Percentiles rank a stretch among this genome's conserved stretches.
phyloP scores from a whole-genome alignment of 2,329 filamentous ascomycete species.

The Parasarocladium wereldwijsianum region DNA sequence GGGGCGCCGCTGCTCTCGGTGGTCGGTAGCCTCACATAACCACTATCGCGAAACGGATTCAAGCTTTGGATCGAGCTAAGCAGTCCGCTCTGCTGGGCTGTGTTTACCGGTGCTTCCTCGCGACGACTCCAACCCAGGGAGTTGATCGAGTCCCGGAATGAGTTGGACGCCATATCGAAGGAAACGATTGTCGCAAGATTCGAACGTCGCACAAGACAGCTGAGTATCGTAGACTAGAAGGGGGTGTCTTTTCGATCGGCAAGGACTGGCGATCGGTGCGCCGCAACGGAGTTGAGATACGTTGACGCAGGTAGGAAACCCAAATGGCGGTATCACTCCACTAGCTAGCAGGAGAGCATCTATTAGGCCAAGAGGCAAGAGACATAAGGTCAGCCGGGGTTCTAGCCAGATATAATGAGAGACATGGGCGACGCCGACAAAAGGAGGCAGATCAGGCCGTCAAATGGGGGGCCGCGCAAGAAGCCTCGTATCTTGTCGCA shows the following conservation, averaged over 20 bases:
- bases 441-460: no score
- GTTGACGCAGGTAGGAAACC: no score
- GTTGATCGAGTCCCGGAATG: slow-evolving; percentile 89
- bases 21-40: slow-evolving; percentile 83
- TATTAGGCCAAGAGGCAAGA: no score
- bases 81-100: slow-evolving; percentile 53
- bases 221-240: neutral
- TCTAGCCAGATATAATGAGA: no score
- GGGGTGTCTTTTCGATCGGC: slow-evolving; percentile 2
- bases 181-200: neutral
- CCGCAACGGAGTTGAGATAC: no score
- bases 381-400: no score
- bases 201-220: neutral
- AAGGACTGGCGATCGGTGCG: slow-evolving; percentile 3
- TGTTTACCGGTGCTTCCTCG: slow-evolving; percentile 65
- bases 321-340: no score
- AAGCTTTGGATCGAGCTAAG: slow-evolving; percentile 68
- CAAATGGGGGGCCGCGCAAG: no score
- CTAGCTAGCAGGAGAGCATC: no score
- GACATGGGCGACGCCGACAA: no score
- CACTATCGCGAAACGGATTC: slow-evolving; percentile 76
- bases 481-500: no score
- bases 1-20: slow-evolving; percentile 72
- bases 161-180: slow-evolving; percentile 60
- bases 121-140: slow-evolving; percentile 88